Percentiles rank a stretch among this genome's conserved stretches.
These are phyloP conservation scores for Pulveroboletus sp. DNA, from an alignment of 768 basidiomycete genomes.

Conservation along the genomic window DNA sequence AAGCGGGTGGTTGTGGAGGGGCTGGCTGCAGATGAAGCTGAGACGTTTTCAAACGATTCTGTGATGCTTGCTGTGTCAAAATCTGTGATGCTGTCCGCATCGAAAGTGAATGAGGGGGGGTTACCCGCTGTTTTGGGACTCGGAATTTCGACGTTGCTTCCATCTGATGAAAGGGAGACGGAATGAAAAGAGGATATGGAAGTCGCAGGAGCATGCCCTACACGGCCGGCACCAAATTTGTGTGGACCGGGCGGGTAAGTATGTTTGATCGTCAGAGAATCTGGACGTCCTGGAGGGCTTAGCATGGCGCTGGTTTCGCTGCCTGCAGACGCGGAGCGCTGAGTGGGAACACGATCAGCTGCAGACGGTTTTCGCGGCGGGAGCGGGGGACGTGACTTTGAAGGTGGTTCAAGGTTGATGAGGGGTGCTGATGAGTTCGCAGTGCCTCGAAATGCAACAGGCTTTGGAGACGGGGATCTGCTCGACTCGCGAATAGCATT, in stretches of 20 bases:
- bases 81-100: constrained; percentile 39
- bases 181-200: constrained; percentile 85
- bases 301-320: constrained; percentile 17
- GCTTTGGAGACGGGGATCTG: constrained; percentile 24
- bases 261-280: constrained; percentile 56
- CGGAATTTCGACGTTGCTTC: constrained; percentile 29
- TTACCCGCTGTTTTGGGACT: constrained; percentile 23
- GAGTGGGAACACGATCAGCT: constrained; percentile 38
- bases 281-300: constrained; percentile 36
- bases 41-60: constrained; percentile 73
- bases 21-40: constrained; percentile 50
- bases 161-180: constrained; percentile 73
- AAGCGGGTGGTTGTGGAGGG: constrained; percentile 46
- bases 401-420: constrained; percentile 56
- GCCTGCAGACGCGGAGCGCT: constrained; percentile 18
- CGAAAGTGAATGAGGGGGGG: constrained; percentile 47
- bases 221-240: constrained; percentile 32
- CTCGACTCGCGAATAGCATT: constrained; percentile 21
- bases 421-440: constrained; percentile 38
- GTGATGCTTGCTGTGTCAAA: constrained; percentile 56
- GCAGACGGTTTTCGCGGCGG: constrained; percentile 69
- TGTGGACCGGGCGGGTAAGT: constrained; percentile 48
- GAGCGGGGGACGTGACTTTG: constrained; percentile 52
- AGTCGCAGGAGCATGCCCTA: constrained; percentile 58
- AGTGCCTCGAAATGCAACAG: background rate